Evolutionary conservation across 2,329 filamentous ascomycete species (phyloP).

Genomic region (Blastomyces percursus): DNA sequence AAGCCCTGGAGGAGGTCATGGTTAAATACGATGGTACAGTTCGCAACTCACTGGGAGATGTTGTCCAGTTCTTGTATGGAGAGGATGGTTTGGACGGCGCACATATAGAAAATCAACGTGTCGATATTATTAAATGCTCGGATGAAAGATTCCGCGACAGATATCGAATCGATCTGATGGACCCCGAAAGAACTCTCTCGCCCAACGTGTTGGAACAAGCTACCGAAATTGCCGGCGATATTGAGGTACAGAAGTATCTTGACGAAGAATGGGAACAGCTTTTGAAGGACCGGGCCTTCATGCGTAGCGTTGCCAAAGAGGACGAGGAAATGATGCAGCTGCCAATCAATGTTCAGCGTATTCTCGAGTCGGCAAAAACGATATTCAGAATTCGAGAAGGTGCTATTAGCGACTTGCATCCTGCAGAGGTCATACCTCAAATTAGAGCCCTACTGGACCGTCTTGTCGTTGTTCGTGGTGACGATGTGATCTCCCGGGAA

Average conservation of each 20-base stretch:
- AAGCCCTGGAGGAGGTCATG: constrained; percentile 94
- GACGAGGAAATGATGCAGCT: constrained; percentile 81
- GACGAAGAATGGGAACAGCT: constrained; percentile 82
- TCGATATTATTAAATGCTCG: constrained; percentile 76
- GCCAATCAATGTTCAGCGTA: constrained; percentile 80
- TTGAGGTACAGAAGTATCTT: constrained; percentile 73
- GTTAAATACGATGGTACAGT: constrained; percentile 97
- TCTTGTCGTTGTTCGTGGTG: constrained; percentile 75
- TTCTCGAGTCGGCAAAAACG: constrained; percentile 81
- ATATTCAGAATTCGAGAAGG: constrained; percentile 83
- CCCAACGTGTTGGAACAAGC: constrained; percentile 72
- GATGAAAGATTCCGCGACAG: constrained; percentile 65
- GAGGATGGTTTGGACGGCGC: constrained; percentile 93
- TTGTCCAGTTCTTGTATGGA: constrained; percentile 94
- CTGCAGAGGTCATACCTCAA: constrained; percentile 71
- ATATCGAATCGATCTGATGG: constrained; percentile 82
- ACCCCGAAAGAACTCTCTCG: constrained; percentile 50
- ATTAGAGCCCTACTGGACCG: constrained; percentile 64
- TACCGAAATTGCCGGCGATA: constrained; percentile 73
- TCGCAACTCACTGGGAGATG: constrained; percentile 89
- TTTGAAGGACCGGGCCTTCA: constrained; percentile 57
- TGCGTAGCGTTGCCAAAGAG: constrained; percentile 63
- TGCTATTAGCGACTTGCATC: constrained; percentile 78
- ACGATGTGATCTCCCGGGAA: constrained; percentile 70
- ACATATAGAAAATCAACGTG: constrained; percentile 82